These are phyloP conservation scores for Lablab purpureus DNA, from an alignment of 306 rosid genomes.

Conservation along the genomic window DNA sequence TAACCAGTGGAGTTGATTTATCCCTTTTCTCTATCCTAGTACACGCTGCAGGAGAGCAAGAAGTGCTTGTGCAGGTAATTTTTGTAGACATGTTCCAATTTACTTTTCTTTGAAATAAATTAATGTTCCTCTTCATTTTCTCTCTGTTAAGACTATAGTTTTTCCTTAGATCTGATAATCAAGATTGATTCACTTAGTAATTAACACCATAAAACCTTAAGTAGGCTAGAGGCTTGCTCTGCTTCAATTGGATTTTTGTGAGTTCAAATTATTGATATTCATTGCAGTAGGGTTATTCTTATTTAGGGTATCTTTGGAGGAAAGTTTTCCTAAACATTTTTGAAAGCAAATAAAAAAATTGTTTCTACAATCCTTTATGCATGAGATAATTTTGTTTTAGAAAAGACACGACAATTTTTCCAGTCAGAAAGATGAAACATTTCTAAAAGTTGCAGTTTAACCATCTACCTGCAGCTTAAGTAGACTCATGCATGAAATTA, in stretches of 20 bases:
- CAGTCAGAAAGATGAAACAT: not conserved
- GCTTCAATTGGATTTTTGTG: not conserved
- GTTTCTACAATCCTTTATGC: no score
- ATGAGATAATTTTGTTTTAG: no score
- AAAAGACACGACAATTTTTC: not conserved
- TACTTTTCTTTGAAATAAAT: conserved; percentile 21
- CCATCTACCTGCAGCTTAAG: not conserved
- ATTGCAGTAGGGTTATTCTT: not conserved
- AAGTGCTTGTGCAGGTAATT: conserved; percentile 85
- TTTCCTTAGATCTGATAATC: not conserved
- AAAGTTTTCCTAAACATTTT: no score
- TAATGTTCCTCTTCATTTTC: not conserved
- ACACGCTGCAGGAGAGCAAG: conserved; percentile 69
- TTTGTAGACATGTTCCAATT: conserved; percentile 4
- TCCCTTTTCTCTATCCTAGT: conserved; percentile 89
- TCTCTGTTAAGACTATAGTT: not conserved
- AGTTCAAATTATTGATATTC: not conserved
- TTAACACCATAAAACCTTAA: not conserved
- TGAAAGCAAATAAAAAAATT: no score
- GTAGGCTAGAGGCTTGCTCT: conserved; percentile 3
- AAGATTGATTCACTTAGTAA: not conserved
- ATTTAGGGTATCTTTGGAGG: no score
- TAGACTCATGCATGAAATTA: conserved; percentile 7
- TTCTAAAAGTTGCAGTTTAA: not conserved
- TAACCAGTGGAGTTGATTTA: conserved; percentile 74